These are phyloP conservation scores for Elsinoe batatas DNA, from an alignment of 2,329 filamentous ascomycete species.

Conservation along the genomic window DNA sequence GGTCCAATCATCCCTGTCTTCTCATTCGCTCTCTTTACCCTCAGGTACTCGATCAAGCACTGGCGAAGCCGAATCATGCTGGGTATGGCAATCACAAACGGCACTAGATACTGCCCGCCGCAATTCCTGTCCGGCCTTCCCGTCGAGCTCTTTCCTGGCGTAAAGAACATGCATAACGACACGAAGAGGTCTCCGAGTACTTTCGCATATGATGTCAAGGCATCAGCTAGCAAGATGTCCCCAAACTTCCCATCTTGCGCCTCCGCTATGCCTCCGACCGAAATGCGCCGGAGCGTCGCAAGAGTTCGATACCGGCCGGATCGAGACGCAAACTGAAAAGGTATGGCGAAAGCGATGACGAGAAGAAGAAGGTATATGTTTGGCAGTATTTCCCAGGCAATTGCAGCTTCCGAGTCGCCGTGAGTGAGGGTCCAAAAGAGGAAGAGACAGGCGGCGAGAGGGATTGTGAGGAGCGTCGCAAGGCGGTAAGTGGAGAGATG, in stretches of 20 bases:
- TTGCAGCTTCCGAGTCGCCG: conserved; percentile 57
- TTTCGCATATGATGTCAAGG: conserved; percentile 88
- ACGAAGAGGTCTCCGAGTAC: conserved; percentile 85
- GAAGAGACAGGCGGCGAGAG: conserved; percentile 61
- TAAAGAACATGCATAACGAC: conserved; percentile 82
- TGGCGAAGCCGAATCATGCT: conserved; percentile 81
- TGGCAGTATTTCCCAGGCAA: conserved; percentile 75
- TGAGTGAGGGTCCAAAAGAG: conserved; percentile 77
- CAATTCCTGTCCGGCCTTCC: conserved; percentile 71
- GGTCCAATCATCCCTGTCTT: conserved; percentile 29
- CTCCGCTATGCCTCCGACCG: conserved; percentile 76
- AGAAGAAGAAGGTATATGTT: conserved; percentile 71
- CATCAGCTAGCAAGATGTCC: conserved; percentile 87
- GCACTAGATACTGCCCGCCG: conserved; percentile 69
- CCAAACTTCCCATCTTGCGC: conserved; percentile 86
- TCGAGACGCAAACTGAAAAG: conserved; percentile 58
- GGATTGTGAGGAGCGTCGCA: conserved; percentile 62
- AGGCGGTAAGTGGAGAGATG: conserved; percentile 80
- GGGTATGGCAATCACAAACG: conserved; percentile 73
- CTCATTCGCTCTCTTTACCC: conserved; percentile 53
- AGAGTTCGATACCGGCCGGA: conserved; percentile 67
- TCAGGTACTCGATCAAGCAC: conserved; percentile 77
- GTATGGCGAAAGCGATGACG: conserved; percentile 56
- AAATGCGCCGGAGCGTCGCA: conserved; percentile 64
- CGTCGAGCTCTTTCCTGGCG: conserved; percentile 60